phyloP scores from a whole-genome alignment of 352 stramenopile species.

The Phytophthora pseudosyringae region DNA sequence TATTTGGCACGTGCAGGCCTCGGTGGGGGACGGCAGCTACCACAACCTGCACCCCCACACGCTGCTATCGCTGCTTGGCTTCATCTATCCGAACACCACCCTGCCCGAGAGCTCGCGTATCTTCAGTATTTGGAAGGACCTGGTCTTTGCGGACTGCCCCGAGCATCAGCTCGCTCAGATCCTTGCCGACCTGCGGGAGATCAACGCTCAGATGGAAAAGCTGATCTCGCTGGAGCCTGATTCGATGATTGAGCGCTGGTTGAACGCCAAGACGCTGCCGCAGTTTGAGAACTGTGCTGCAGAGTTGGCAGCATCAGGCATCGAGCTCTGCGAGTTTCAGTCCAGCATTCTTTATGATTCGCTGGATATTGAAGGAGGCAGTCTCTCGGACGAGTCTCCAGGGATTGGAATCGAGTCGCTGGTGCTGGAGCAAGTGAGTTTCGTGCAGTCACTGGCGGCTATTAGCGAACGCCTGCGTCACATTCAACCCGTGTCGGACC shows the following conservation, averaged over 20 bases:
- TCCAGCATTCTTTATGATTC: conserved; percentile 78
- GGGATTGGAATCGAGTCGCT: conserved; percentile 55
- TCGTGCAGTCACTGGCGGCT: conserved; percentile 71
- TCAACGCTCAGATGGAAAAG: conserved; percentile 45
- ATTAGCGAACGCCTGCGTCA: conserved; percentile 78
- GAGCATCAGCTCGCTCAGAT: conserved; percentile 63
- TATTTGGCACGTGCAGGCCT: conserved; percentile 81
- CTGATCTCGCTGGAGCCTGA: conserved; percentile 57
- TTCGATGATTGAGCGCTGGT: conserved; percentile 64
- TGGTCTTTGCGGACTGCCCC: conserved; percentile 64
- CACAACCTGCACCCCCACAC: conserved; percentile 65
- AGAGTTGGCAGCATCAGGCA: conserved; percentile 50
- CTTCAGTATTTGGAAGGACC: conserved; percentile 63
- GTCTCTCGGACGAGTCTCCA: conserved; percentile 8
- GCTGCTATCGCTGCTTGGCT: conserved; percentile 63
- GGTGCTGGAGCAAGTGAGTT: conserved; percentile 76
- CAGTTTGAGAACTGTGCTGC: conserved; percentile 62
- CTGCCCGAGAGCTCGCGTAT: conserved; percentile 30
- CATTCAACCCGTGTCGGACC: conserved; percentile 63
- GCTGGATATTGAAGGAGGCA: conserved; percentile 39
- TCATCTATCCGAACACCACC: conserved; percentile 60
- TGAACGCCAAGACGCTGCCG: conserved; percentile 53
- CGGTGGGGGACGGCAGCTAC: conserved; percentile 54
- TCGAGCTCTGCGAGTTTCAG: conserved; percentile 74
- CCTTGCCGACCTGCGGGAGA: conserved; percentile 42